These are phyloP conservation scores for Cunninghamia lanceolata DNA, from an alignment of 75 land plant genomes.

Conservation along the genomic window DNA sequence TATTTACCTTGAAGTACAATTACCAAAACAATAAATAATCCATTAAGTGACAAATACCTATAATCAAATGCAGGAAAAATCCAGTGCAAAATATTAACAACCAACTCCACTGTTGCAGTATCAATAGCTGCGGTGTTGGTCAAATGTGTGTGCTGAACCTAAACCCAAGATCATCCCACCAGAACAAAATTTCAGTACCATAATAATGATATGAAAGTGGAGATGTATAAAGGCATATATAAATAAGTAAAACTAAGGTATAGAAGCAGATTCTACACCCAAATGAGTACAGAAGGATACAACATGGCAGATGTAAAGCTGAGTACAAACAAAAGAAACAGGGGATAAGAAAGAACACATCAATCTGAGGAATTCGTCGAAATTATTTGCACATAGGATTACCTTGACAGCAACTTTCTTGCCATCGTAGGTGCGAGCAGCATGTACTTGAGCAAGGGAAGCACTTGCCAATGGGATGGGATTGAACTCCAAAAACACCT, in stretches of 20 bases:
- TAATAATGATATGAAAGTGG: not conserved
- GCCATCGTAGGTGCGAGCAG: conserved; percentile 78
- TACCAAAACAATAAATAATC: not conserved
- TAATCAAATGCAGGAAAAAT: conserved; percentile 91
- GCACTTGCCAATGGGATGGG: conserved; percentile 95
- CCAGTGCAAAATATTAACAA: conserved; percentile 71
- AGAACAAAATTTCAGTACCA: not conserved
- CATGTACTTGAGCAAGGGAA: conserved; percentile 98
- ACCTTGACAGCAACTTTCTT: conserved; percentile 97
- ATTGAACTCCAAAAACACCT: conserved; percentile 86
- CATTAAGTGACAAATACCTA: conserved; percentile 41
- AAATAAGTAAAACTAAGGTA: conserved; percentile 3
- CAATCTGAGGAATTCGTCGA: too few species aligned
- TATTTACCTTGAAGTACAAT: not conserved
- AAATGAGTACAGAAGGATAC: not conserved
- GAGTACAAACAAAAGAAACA: not conserved
- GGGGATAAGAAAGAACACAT: not conserved
- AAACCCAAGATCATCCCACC: conserved; percentile 16
- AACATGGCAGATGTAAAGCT: not conserved
- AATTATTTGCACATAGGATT: not conserved
- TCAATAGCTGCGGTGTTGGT: conserved; percentile 94
- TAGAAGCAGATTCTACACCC: not conserved
- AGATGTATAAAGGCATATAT: not conserved
- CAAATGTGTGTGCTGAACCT: conserved; percentile 97
- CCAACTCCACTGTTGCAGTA: conserved; percentile 77